These are phyloP conservation scores for Pestalotiopsis sp. DNA, from an alignment of 2,329 filamentous ascomycete species.

Conservation along the genomic window DNA sequence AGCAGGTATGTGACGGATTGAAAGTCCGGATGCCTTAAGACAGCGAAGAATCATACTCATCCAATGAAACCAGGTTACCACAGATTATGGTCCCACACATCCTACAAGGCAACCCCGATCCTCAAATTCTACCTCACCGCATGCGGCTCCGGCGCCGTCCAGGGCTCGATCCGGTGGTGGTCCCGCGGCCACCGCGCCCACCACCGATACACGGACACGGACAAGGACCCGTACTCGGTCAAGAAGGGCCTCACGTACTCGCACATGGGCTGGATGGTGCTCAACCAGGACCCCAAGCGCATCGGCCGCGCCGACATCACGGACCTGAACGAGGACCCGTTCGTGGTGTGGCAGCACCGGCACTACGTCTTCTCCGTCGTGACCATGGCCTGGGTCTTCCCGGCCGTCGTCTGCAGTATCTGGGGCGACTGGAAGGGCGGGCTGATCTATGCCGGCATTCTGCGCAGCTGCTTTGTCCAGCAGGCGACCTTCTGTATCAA, in stretches of 20 bases:
- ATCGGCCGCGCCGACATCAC: conserved; percentile 87
- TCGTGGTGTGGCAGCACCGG: conserved; percentile 87
- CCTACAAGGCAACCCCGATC: conserved; percentile 76
- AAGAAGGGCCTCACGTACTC: conserved; percentile 76
- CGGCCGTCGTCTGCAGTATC: conserved; percentile 74
- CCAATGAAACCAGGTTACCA: conserved; percentile 41
- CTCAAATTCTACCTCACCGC: conserved; percentile 83
- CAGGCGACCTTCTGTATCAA: conserved; percentile 94
- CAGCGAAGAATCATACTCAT: not conserved
- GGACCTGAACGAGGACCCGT: conserved; percentile 82
- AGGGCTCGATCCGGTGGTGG: conserved; percentile 91
- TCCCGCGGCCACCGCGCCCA: conserved; percentile 84
- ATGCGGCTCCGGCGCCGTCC: conserved; percentile 76
- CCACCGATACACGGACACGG: conserved; percentile 90
- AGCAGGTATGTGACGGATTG: conserved; percentile 56
- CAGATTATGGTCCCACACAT: conserved; percentile 83
- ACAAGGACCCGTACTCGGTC: conserved; percentile 90
- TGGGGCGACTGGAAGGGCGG: conserved; percentile 84
- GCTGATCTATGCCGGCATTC: conserved; percentile 82
- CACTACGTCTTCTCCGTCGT: conserved; percentile 82
- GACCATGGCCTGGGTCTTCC: conserved; percentile 76
- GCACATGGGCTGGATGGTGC: conserved; percentile 87
- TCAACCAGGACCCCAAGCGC: conserved; percentile 91
- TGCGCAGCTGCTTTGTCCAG: conserved; percentile 89
- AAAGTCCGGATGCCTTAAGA: not conserved